Evolutionary conservation across 148 eudicot genomes (phyloP).

Genomic region (Polygonum aviculare): DNA sequence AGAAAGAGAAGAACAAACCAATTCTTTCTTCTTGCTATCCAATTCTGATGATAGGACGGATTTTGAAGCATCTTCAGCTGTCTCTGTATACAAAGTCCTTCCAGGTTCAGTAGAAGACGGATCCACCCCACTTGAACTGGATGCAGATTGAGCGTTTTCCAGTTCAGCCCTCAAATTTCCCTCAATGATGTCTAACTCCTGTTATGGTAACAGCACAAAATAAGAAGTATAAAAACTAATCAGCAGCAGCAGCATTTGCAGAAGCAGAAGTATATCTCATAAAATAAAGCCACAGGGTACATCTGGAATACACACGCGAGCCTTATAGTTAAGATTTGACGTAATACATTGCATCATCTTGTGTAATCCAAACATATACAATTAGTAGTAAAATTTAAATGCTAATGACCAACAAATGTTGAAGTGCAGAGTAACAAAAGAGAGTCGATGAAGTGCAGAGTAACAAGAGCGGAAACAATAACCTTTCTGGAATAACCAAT

Average conservation of each 20-base stretch:
- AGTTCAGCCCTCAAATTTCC: constrained; percentile 48
- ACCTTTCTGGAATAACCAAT: neutral
- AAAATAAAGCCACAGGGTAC: neutral
- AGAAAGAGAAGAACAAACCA: constrained; percentile 37
- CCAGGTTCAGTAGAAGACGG: constrained; percentile 18
- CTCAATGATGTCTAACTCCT: constrained; percentile 72
- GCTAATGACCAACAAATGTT: neutral
- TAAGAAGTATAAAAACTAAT: neutral
- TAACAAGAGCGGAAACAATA: neutral
- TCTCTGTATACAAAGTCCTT: constrained; percentile 12
- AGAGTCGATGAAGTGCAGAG: neutral
- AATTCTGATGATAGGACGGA: constrained; percentile 45
- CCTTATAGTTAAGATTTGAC: too few relatives aligned
- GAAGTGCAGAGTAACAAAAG: neutral
- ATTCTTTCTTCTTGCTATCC: constrained; percentile 71
- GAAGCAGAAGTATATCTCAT: neutral
- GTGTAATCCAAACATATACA: too few relatives aligned
- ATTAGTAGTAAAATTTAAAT: neutral
- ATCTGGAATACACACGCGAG: too few relatives aligned
- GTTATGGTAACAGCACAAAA: neutral
- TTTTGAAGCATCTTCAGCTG: constrained; percentile 35
- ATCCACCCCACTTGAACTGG: constrained; percentile 21
- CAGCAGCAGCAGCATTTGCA: neutral
- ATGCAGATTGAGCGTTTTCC: constrained; percentile 39
- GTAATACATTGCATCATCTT: too few relatives aligned